phyloP scores from a whole-genome alignment of 257 asterid genomes.

The Schizonepeta tenuifolia region DNA sequence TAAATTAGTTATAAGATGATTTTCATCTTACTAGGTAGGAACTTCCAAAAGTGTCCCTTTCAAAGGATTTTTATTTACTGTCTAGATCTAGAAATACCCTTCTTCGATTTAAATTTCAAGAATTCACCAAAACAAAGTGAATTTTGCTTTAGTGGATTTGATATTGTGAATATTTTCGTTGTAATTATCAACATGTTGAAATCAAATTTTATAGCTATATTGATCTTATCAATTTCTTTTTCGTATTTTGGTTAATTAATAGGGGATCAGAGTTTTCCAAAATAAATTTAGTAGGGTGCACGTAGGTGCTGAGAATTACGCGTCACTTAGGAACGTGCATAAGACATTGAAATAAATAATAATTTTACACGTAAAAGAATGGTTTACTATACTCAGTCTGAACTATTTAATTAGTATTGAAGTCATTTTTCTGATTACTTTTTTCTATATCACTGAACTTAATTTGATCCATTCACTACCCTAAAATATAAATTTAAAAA shows the following conservation, averaged over 20 bases:
- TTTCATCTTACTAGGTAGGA: background rate
- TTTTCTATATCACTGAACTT: no score
- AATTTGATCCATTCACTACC: no score
- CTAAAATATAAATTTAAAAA: no score
- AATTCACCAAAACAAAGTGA: background rate
- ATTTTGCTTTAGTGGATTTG: background rate
- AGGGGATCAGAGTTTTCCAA: background rate
- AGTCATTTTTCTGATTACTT: no score
- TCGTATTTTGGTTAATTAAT: no score
- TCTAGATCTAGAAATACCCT: background rate
- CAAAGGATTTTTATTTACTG: background rate
- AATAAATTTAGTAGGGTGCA: conserved; percentile 30
- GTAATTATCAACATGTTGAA: no score
- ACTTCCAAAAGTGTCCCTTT: conserved; percentile 7
- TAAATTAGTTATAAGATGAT: conserved; percentile 35
- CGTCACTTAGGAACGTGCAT: conserved; percentile 17
- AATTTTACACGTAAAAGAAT: background rate
- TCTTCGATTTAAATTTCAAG: background rate
- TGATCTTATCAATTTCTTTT: no score
- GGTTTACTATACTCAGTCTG: no score
- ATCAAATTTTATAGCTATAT: background rate
- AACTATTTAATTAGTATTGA: no score
- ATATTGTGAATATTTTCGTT: background rate
- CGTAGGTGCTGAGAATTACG: conserved; percentile 33
- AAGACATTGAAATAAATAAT: background rate